Percentiles rank a stretch among this genome's conserved stretches.
These are phyloP conservation scores for Dimocarpus longan DNA, from an alignment of 345 rosid genomes.

Conservation along the genomic window DNA sequence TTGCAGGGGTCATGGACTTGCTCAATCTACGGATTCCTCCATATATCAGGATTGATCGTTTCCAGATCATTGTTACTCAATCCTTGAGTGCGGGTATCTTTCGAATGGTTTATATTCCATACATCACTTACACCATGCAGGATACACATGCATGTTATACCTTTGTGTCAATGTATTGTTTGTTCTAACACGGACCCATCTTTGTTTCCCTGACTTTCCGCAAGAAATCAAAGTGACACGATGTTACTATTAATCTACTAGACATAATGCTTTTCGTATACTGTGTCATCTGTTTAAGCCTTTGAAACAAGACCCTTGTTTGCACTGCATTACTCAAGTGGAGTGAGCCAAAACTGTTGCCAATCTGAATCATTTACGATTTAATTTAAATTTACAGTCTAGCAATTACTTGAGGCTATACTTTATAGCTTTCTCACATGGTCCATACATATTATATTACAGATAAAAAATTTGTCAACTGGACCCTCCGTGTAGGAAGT, in stretches of 20 bases:
- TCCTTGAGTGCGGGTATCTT: slow-evolving; percentile 62
- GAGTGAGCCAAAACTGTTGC: too few species aligned
- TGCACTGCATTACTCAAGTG: background rate
- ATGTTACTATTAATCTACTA: background rate
- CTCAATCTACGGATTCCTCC: slow-evolving; percentile 78
- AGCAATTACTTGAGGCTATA: background rate
- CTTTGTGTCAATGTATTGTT: background rate
- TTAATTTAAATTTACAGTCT: background rate
- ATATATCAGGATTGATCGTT: slow-evolving; percentile 73
- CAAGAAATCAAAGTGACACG: background rate
- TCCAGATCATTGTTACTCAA: slow-evolving; percentile 66
- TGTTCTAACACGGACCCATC: background rate
- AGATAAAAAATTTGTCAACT: slow-evolving; percentile 77
- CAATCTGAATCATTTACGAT: background rate
- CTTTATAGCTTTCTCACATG: slow-evolving; percentile 29
- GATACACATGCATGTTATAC: too few species aligned
- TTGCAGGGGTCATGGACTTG: slow-evolving; percentile 78
- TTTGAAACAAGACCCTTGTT: background rate
- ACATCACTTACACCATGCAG: background rate
- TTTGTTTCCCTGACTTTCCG: background rate
- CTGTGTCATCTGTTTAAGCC: background rate
- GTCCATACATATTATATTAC: slow-evolving; percentile 25
- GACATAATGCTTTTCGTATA: slow-evolving; percentile 14
- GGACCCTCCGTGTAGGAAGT: slow-evolving; percentile 82
- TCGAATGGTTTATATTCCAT: background rate